A percentile compares a stretch with the other conserved stretches of the same genome.
Conservation (phyloP, 805 yeast genomes). For the Saccharomycopsis sp. region DNA sequence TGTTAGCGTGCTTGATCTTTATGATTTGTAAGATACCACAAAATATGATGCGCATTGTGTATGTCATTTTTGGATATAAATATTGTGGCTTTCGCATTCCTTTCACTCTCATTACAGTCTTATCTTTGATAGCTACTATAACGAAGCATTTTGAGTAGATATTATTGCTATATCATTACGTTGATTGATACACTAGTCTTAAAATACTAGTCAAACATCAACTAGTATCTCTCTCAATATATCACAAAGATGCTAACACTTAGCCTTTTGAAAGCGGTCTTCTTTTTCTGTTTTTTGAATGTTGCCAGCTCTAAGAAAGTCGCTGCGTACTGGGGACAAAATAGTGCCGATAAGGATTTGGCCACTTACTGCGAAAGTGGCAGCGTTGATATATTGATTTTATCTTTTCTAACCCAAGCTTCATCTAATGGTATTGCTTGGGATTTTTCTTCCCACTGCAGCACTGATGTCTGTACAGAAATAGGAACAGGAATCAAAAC, state of each 20-base stretch:
- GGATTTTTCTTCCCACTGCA: slow-evolving; percentile 6
- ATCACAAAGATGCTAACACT: neutral
- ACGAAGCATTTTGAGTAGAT: no score
- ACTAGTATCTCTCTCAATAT: no score
- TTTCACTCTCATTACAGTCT: neutral
- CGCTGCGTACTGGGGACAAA: slow-evolving; percentile 76
- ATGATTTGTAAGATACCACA: no score
- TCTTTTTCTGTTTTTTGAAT: slow-evolving; percentile 6
- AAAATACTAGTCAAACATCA: no score
- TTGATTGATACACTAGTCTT: no score
- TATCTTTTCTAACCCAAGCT: slow-evolving; percentile 29
- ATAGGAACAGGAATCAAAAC: slow-evolving; percentile 62
- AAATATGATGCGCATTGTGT: neutral
- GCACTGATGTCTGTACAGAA: slow-evolving; percentile 5
- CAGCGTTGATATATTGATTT: slow-evolving; percentile 28
- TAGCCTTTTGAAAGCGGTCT: neutral
- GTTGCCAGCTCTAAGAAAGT: slow-evolving; percentile 37
- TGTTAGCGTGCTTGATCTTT: no score
- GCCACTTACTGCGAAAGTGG: slow-evolving; percentile 13
- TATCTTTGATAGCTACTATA: no score
- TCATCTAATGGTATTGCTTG: neutral
- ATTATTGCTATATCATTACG: no score
- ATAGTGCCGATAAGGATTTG: slow-evolving; percentile 28
- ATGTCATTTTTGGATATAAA: neutral
- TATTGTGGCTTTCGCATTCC: neutral